A percentile compares a stretch with the other conserved stretches of the same genome.
Evolutionary conservation across 306 rosid genomes (phyloP).

Genomic region (Trifolium fragiferum): DNA sequence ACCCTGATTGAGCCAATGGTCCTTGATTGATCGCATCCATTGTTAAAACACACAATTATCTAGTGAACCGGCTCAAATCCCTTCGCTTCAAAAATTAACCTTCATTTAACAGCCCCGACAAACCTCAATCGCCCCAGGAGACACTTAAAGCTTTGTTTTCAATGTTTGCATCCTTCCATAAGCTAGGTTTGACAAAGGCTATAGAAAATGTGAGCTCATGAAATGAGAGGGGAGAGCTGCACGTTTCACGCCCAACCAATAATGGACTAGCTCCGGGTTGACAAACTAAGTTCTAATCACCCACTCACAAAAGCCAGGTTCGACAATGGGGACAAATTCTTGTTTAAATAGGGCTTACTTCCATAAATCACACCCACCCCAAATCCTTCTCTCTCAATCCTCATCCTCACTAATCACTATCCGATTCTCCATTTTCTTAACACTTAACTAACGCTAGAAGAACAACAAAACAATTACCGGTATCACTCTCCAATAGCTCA

Average conservation of each 20-base stretch:
- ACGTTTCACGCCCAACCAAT: background rate
- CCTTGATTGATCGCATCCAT: constrained; percentile 10
- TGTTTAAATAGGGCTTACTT: constrained; percentile 2
- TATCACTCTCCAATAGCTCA: constrained; percentile 16
- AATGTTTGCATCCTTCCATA: constrained; percentile 1
- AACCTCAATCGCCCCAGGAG: background rate
- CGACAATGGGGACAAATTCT: background rate
- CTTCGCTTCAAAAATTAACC: constrained; percentile 15
- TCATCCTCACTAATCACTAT: too few relatives aligned
- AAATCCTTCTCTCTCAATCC: constrained; percentile 9
- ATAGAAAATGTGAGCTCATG: background rate
- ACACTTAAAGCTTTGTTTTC: constrained; percentile 15
- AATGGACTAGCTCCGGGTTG: background rate
- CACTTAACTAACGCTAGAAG: constrained; percentile 5
- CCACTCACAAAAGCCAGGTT: constrained; percentile 5
- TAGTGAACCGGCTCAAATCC: constrained; percentile 23
- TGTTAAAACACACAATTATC: constrained; percentile 9
- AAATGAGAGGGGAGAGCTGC: constrained; percentile 6
- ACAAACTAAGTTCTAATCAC: constrained; percentile 30
- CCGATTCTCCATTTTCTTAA: constrained; percentile 25
- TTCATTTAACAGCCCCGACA: background rate
- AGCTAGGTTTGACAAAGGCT: constrained; percentile 15
- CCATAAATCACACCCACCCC: constrained; percentile 1
- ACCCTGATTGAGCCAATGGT: background rate
- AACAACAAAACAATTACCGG: constrained; percentile 19